These are phyloP conservation scores for Penicillium sp. DNA, from an alignment of 2,329 filamentous ascomycete genomes.

Conservation along the genomic window DNA sequence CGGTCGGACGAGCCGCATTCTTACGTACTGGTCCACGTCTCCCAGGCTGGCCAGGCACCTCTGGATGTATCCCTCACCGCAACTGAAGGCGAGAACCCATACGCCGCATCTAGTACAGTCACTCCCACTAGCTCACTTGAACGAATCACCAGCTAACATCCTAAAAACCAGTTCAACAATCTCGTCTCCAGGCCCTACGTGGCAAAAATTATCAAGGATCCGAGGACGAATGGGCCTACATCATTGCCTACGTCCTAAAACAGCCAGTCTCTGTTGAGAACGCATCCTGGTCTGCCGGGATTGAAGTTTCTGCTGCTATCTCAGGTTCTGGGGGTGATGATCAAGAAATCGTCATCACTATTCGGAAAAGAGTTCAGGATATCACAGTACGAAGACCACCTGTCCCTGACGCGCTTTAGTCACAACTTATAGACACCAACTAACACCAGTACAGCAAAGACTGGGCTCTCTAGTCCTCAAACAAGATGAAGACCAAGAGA, in stretches of 20 bases:
- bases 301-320: constrained; percentile 44
- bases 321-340: constrained; percentile 33
- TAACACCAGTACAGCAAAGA: constrained; percentile 51
- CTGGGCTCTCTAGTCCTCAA: constrained; percentile 61
- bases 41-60: constrained; percentile 40
- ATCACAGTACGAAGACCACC: constrained; percentile 54
- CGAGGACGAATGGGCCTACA: constrained; percentile 50
- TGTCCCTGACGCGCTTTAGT: too few relatives aligned
- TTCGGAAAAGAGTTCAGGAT: constrained; percentile 53
- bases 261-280: constrained; percentile 31
- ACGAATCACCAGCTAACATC: constrained; percentile 23
- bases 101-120: constrained; percentile 53
- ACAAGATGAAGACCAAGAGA: constrained; percentile 60
- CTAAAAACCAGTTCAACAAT: constrained; percentile 43
- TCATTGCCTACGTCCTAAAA: constrained; percentile 45
- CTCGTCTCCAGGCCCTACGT: constrained; percentile 45
- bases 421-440: constrained; percentile 8
- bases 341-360: constrained; percentile 47
- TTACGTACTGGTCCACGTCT: constrained; percentile 59
- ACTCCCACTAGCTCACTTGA: background rate
- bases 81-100: constrained; percentile 64
- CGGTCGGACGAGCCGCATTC: constrained; percentile 51
- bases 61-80: constrained; percentile 63
- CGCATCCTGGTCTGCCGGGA: constrained; percentile 30
- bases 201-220: constrained; percentile 52